Conservation (phyloP, 1,284 basidiomycete genomes). For the Naganishia cerealis region DNA sequence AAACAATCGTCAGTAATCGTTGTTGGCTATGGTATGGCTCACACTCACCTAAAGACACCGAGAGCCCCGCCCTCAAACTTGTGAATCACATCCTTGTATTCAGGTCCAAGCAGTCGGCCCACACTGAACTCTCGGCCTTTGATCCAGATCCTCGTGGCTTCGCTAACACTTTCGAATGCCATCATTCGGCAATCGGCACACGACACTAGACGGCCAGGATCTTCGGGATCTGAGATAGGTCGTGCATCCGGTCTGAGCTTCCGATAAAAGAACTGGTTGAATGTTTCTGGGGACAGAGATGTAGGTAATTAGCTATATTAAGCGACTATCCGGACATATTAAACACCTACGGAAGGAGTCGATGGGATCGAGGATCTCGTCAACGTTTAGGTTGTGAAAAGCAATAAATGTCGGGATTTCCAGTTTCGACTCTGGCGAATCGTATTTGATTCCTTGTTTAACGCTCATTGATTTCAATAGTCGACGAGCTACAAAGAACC, state of each 20-base stretch:
- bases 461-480: constrained; percentile 85
- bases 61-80: constrained; percentile 71
- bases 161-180: constrained; percentile 79
- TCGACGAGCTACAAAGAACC: constrained; percentile 61
- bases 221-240: constrained; percentile 70
- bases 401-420: constrained; percentile 86
- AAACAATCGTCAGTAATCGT: constrained; percentile 1
- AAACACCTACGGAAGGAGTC: constrained; percentile 71
- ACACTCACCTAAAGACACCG: constrained; percentile 67
- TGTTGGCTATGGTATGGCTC: background rate
- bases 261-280: constrained; percentile 85
- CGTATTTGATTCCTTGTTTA: constrained; percentile 93
- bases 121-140: constrained; percentile 93
- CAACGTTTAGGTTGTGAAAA: constrained; percentile 80
- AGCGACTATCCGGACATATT: background rate
- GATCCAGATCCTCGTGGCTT: constrained; percentile 91
- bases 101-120: constrained; percentile 72
- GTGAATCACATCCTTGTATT: constrained; percentile 67
- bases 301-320: background rate
- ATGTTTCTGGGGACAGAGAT: constrained; percentile 64
- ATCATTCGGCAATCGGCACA: constrained; percentile 92
- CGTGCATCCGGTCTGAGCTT: constrained; percentile 82
- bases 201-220: constrained; percentile 76
- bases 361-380: constrained; percentile 79
- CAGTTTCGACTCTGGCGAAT: constrained; percentile 74